These are phyloP conservation scores for Diplodia seriata DNA, from an alignment of 2,329 filamentous ascomycete genomes.

Conservation along the genomic window DNA sequence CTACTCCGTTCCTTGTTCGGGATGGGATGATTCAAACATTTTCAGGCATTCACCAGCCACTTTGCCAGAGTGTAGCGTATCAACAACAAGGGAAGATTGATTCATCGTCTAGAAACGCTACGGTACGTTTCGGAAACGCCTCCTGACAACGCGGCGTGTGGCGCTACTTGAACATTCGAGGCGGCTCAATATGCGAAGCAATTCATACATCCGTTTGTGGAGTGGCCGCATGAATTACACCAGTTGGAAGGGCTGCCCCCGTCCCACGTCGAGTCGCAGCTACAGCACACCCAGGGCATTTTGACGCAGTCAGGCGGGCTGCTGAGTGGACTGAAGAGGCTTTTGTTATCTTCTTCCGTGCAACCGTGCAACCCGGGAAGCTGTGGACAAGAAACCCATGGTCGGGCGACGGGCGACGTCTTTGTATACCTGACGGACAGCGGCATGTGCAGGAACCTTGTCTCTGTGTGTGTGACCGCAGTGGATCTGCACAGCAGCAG, in stretches of 20 bases:
- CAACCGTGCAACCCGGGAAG: neutral
- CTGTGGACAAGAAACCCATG: neutral
- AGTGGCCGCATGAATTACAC: conserved; percentile 21
- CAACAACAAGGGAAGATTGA: neutral
- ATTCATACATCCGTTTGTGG: conserved; percentile 18
- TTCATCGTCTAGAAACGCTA: neutral
- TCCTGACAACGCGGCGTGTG: neutral
- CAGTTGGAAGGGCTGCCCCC: conserved; percentile 5
- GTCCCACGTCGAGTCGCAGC: conserved; percentile 14
- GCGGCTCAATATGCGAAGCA: conserved; percentile 21
- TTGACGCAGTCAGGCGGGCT: conserved; percentile 1
- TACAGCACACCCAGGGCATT: conserved; percentile 24
- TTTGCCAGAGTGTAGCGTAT: too few relatives aligned
- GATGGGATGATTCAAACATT: neutral
- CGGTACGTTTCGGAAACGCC: neutral
- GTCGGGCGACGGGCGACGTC: conserved; percentile 6
- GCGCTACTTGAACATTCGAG: neutral
- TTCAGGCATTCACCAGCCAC: neutral
- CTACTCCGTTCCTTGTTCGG: neutral
- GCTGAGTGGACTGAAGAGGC: neutral
- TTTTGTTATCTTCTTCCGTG: neutral
- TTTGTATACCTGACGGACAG: conserved; percentile 12
- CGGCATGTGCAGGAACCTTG: neutral
- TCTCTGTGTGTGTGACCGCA: conserved; percentile 2
- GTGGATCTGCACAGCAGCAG: conserved; percentile 11